Percentiles rank a stretch among this genome's conserved stretches.
These are phyloP conservation scores for Millerago galiae DNA, from an alignment of 805 yeast genomes.

Conservation along the genomic window DNA sequence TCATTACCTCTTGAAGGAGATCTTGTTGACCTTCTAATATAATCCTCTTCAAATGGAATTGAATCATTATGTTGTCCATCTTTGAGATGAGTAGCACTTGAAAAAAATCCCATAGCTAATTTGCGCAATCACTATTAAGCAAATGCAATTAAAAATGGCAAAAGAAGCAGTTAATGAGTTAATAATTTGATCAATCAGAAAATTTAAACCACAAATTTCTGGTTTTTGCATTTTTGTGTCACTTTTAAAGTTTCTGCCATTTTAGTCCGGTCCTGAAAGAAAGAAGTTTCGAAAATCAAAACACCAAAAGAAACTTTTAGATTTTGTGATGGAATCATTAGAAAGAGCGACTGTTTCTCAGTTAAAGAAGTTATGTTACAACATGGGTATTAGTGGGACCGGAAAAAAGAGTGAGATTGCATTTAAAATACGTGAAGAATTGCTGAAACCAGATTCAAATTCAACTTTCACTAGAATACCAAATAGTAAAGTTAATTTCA, in stretches of 20 bases:
- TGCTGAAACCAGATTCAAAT: neutral
- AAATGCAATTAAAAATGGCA: no score
- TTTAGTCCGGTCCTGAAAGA: neutral
- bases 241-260: neutral
- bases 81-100: neutral
- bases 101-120: slow-evolving; percentile 8
- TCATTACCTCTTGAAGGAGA: slow-evolving; percentile 4
- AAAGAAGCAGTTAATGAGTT: no score
- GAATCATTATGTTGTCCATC: neutral
- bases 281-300: neutral
- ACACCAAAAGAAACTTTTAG: neutral
- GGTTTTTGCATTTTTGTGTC: neutral
- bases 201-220: no score
- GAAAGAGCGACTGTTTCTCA: slow-evolving; percentile 11
- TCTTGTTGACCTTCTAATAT: slow-evolving; percentile 4
- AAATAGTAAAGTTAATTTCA: slow-evolving; percentile 15
- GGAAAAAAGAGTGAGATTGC: slow-evolving; percentile 14
- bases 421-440: slow-evolving; percentile 3
- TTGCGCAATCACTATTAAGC: no score
- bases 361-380: slow-evolving; percentile 11
- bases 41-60: slow-evolving; percentile 8
- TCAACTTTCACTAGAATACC: slow-evolving; percentile 13
- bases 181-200: no score
- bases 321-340: slow-evolving; percentile 5
- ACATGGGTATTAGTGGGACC: slow-evolving; percentile 11